Evolutionary conservation across 1,284 basidiomycete genomes (phyloP), one percentile per base, ranked within the genome.

Genomic region (Rhodotorula sp.): DNA sequence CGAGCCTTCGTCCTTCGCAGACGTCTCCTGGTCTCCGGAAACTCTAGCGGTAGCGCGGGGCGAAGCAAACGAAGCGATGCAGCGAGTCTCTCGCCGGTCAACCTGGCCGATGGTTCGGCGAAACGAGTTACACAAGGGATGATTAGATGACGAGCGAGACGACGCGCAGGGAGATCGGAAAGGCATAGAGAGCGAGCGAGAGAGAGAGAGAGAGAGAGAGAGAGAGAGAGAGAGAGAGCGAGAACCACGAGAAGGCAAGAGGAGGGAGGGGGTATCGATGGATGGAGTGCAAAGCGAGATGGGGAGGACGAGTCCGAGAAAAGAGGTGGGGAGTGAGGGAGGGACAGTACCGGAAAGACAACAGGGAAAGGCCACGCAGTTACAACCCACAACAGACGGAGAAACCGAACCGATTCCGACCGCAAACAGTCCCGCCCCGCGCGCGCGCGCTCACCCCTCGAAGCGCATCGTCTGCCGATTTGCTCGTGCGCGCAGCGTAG

Each of bases 231-330:
- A 8, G 36, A 32, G 30, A 48, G 24, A 20, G 46, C 6, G 36
- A 19, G 39, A 36, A 52, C 54, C 57, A 57, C 55, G 59, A 57
- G 55, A 62, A 67, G n/a, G 22, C 17, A 20, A 3, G n/a, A 8
- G 36, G 49, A 29, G 20, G 22, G 32, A 30, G 10, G 15, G 53
- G 53, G 44, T 27, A n/a, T 36, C 15, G 30, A 30, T 15, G 34
- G 27, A 36, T 36, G 36, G 36, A 36, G 36, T 36, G 36, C 36
- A 36, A 36, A 36, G 36, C 36, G 36, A 36, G 36, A 36, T 36
- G 13, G 36, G 36, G 8, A 36, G 36, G 22, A 46, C 29, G 48
- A 54, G 27, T 5, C n/a, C 34, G 15, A 20, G 27, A 27, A 29
- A 29, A 20, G 52, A 22, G 10, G 9, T 7, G 5, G 36, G 6